Conservation (phyloP, 768 basidiomycete species). For the Lactarius akahatsu region DNA sequence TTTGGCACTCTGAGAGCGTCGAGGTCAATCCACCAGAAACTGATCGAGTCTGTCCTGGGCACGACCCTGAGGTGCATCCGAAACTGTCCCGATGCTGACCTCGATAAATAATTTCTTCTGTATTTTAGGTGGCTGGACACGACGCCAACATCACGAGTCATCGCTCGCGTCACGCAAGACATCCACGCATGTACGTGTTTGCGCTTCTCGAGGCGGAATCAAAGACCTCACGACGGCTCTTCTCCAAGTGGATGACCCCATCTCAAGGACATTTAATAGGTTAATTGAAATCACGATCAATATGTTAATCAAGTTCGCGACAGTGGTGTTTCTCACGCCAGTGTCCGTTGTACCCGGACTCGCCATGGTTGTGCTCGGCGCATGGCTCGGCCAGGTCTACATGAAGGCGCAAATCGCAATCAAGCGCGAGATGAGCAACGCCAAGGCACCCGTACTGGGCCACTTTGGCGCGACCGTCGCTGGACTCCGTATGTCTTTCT, state of each 20-base stretch:
- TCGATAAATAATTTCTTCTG: not conserved
- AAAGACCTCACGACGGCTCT: not conserved
- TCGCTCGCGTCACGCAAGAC: slow-evolving; percentile 66
- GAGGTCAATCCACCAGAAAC: slow-evolving; percentile 48
- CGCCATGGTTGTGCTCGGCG: slow-evolving; percentile 40
- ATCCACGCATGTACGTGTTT: slow-evolving; percentile 41
- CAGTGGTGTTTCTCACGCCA: slow-evolving; percentile 42
- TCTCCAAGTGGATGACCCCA: slow-evolving; percentile 39
- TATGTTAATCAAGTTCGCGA: slow-evolving; percentile 39
- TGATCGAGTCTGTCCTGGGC: slow-evolving; percentile 54
- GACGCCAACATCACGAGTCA: slow-evolving; percentile 55
- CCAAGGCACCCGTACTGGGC: slow-evolving; percentile 48
- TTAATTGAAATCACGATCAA: slow-evolving; percentile 36
- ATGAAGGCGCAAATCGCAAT: slow-evolving; percentile 55
- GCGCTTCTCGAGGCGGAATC: not conserved
- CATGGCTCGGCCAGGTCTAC: slow-evolving; percentile 47
- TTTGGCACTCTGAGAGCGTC: slow-evolving; percentile 54
- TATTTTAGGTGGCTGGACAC: slow-evolving; percentile 47
- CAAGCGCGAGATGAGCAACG: slow-evolving; percentile 56
- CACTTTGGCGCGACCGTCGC: slow-evolving; percentile 54
- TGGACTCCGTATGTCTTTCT: slow-evolving; percentile 41
- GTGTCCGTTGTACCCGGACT: slow-evolving; percentile 42
- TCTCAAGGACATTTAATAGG: slow-evolving; percentile 32
- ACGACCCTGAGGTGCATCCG: slow-evolving; percentile 61
- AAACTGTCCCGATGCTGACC: too few relatives aligned